Evolutionary conservation across 345 rosid genomes (phyloP), one percentile per base, ranked within the genome.

Genomic region (Ricinus communis): DNA sequence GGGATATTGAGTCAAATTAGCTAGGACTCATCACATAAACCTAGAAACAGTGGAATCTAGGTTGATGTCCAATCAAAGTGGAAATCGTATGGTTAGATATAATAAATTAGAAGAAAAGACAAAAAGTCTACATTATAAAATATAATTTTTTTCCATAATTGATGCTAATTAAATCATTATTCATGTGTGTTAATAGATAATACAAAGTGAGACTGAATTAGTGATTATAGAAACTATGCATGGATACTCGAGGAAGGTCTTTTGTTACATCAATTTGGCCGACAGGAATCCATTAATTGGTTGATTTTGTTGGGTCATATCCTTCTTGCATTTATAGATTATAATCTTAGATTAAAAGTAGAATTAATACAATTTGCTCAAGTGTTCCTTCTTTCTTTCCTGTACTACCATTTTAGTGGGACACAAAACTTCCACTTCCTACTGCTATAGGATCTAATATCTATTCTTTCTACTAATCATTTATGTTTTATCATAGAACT

Each of bases 211-310:
- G 38, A 4, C 14, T n/a, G 21, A 19, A 36, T 67, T 62, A 38
- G 3, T 52, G 28, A 54, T 36, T 19, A 33, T n/a, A 5, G 52
- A 43, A 64, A 19, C 19, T 38, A 25, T 56, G 65, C 28, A 73
- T 58, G 50, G 52, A 59, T 33, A 43, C 12, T 62, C 4, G 45
- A 62, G 50, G 54, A 38, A 43, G 8, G 10, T 5, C 30, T 56
- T 66, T 68, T 56, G 60, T 57, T 30, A 62, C n/a, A 62, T 75
- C 50, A 58, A 66, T 46, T 61, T 74, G 82, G 82, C 80, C 84
- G 80, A 80, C 76, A 77, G 62, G 43, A 24, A 36, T 65, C 31
- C 41, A 30, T 40, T 55, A 43, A 51, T 43, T 58, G 71, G 60
- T 3, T 36, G 33, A 14, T n/a, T n/a, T n/a, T 66, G 45, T 24